These are phyloP conservation scores for Tuctoria greenei DNA, from an alignment of 176 grass and related monocot species.

Conservation along the genomic window DNA sequence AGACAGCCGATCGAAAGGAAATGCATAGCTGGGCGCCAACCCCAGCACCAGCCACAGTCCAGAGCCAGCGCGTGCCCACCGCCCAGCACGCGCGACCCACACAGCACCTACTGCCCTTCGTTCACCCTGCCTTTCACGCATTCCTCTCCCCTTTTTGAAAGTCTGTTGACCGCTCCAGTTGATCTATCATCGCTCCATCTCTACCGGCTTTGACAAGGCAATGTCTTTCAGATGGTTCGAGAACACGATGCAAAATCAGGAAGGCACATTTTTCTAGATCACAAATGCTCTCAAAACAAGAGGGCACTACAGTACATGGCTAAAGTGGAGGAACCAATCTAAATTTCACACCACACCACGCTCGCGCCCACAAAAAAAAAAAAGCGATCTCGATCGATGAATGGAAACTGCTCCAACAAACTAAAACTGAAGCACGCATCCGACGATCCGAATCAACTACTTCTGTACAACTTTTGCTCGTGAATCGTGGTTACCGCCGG, in stretches of 20 bases:
- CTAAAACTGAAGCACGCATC: neutral
- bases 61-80: neutral
- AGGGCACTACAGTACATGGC: neutral
- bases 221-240: neutral
- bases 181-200: neutral
- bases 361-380: slow-evolving; percentile 24
- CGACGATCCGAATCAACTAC: slow-evolving; percentile 38
- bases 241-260: neutral
- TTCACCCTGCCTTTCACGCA: neutral
- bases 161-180: neutral
- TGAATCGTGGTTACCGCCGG: neutral
- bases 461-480: slow-evolving; percentile 48
- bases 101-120: neutral
- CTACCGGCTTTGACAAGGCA: neutral
- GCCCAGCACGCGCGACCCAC: neutral
- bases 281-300: slow-evolving; percentile 29
- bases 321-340: slow-evolving; percentile 19
- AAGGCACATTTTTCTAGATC: neutral
- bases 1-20: neutral
- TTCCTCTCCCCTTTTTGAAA: neutral
- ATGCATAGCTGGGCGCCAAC: slow-evolving; percentile 33
- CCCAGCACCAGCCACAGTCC: slow-evolving; percentile 10
- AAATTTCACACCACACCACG: slow-evolving; percentile 31
- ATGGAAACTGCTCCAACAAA: slow-evolving; percentile 42
- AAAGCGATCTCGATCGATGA: neutral